Evolutionary conservation across 768 basidiomycete species (phyloP).

Genomic region (Amanita rubescens): DNA sequence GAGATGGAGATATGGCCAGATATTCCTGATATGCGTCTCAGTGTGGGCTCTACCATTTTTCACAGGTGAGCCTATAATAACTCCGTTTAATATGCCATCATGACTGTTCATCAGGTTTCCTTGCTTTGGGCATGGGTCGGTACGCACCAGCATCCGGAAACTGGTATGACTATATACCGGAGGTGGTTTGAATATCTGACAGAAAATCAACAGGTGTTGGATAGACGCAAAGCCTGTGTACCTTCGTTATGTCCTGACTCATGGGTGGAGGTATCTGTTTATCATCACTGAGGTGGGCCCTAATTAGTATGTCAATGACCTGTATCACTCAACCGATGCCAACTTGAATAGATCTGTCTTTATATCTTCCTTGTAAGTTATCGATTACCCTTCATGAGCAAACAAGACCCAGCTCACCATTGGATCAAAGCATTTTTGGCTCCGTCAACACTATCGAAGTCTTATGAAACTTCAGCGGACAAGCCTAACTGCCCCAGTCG

Average conservation of each 20-base stretch:
- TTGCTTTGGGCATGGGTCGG: conserved; percentile 11
- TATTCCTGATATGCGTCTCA: background rate
- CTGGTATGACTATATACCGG: conserved; percentile 1
- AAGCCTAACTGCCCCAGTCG: background rate
- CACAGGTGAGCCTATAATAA: background rate
- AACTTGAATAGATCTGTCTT: background rate
- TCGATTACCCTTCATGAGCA: no score
- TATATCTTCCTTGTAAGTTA: background rate
- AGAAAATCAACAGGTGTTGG: conserved; percentile 11
- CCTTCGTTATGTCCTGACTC: conserved; percentile 11
- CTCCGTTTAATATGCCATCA: background rate
- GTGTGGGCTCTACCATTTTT: background rate
- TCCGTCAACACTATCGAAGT: background rate
- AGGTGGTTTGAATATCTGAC: background rate
- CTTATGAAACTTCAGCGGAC: background rate
- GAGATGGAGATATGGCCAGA: background rate
- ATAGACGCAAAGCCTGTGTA: conserved; percentile 8
- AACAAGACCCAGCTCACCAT: background rate
- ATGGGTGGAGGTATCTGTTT: conserved; percentile 13
- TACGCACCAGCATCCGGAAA: conserved; percentile 13
- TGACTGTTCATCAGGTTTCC: conserved; percentile 6
- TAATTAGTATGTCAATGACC: background rate
- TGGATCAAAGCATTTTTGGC: background rate
- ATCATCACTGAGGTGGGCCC: conserved; percentile 18
- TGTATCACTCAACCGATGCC: background rate